A percentile compares a stretch with the other conserved stretches of the same genome.
Evolutionary conservation across 345 rosid genomes (phyloP).

Genomic region (Populus alba): DNA sequence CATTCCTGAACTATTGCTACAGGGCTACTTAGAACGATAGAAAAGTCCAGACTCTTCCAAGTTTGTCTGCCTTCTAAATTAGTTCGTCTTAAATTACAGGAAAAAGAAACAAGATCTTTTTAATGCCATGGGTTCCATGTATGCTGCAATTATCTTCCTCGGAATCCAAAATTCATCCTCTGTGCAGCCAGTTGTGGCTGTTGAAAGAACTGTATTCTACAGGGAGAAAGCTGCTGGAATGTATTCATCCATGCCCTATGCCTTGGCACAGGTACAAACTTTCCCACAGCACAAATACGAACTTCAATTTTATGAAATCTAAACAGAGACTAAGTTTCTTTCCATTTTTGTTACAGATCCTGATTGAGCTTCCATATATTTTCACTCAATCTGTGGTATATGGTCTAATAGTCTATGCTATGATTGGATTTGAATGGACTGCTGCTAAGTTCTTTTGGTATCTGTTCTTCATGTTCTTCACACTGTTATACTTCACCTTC

Average conservation of each 20-base stretch:
- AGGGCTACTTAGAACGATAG: no score
- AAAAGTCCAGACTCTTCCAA: not conserved
- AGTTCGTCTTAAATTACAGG: conserved; percentile 30
- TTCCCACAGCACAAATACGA: not conserved
- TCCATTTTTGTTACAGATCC: conserved; percentile 30
- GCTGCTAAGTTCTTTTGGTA: conserved; percentile 63
- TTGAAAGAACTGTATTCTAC: conserved; percentile 71
- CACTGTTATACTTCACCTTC: conserved; percentile 64
- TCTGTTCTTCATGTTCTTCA: conserved; percentile 55
- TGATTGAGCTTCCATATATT: conserved; percentile 54
- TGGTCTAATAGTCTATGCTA: conserved; percentile 57
- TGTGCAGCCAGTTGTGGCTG: conserved; percentile 63
- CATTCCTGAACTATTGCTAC: not conserved
- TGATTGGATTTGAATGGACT: conserved; percentile 68
- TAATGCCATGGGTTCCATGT: conserved; percentile 78
- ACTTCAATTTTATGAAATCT: not conserved
- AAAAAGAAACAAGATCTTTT: conserved; percentile 42
- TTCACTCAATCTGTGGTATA: conserved; percentile 42
- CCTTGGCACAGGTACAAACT: conserved; percentile 49
- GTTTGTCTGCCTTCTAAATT: not conserved
- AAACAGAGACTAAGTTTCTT: not conserved
- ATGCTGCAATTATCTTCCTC: conserved; percentile 56
- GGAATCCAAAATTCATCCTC: conserved; percentile 52
- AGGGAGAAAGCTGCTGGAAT: conserved; percentile 76
- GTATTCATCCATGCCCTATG: conserved; percentile 72